Evolutionary conservation across 305 asterid genomes (phyloP).

Genomic region (Fraxinus paxiana): DNA sequence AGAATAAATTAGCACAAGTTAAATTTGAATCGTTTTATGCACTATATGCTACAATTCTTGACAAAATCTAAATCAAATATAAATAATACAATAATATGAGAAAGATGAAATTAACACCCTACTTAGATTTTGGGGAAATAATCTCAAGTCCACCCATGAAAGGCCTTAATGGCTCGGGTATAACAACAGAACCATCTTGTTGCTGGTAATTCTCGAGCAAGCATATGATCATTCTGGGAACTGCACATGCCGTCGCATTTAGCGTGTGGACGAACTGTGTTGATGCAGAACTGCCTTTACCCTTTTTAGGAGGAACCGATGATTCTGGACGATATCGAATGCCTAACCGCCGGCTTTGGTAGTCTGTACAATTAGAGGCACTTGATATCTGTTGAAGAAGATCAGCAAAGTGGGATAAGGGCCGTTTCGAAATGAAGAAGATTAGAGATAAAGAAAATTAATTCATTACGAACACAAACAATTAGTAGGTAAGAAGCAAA

Average conservation of each 20-base stretch:
- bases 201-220: conserved; percentile 93
- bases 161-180: conserved; percentile 76
- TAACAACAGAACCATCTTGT: conserved; percentile 76
- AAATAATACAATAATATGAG: background rate
- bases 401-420: background rate
- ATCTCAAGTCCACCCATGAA: conserved; percentile 77
- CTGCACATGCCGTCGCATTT: conserved; percentile 94
- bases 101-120: background rate
- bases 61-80: background rate
- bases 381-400: conserved; percentile 71
- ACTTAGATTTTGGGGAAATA: conserved; percentile 42
- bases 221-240: conserved; percentile 87
- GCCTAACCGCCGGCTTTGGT: conserved; percentile 88
- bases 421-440: background rate
- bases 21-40: background rate
- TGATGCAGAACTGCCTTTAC: conserved; percentile 45
- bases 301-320: conserved; percentile 54
- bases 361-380: conserved; percentile 94
- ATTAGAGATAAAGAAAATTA: background rate
- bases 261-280: conserved; percentile 87
- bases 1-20: background rate
- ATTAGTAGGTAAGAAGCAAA: conserved; percentile 7
- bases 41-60: background rate
- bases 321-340: conserved; percentile 77
- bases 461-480: background rate